phyloP scores from a whole-genome alignment of 495 filamentous ascomycete genomes.

The Penicillium taxi region DNA sequence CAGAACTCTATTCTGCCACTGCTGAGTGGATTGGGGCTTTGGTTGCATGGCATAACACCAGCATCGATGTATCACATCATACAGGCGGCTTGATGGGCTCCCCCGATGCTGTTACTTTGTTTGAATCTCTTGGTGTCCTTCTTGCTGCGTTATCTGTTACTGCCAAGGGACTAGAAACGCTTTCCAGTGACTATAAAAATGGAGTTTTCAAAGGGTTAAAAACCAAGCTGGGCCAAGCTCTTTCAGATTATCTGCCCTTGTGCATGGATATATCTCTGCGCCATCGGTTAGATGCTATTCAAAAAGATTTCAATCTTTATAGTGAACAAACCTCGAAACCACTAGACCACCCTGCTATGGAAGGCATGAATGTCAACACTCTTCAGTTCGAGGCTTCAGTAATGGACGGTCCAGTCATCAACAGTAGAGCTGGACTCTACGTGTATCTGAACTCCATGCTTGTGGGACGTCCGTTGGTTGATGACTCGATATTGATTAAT shows the following conservation, averaged over 20 bases:
- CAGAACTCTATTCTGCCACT: slow-evolving; percentile 26
- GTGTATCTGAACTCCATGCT: slow-evolving; percentile 85
- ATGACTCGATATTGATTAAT: slow-evolving; percentile 67
- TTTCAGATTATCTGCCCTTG: slow-evolving; percentile 37
- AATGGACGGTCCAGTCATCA: slow-evolving; percentile 57
- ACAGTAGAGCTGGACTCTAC: slow-evolving; percentile 84
- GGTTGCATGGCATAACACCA: slow-evolving; percentile 30
- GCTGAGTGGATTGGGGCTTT: slow-evolving; percentile 37
- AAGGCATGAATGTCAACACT: slow-evolving; percentile 37
- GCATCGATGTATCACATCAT: slow-evolving; percentile 21
- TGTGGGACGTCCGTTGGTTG: slow-evolving; percentile 70
- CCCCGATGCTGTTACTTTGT: slow-evolving; percentile 36
- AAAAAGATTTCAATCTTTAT: slow-evolving; percentile 40
- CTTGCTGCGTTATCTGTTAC: slow-evolving; percentile 37
- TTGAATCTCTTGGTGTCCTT: slow-evolving; percentile 39
- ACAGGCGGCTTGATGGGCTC: slow-evolving; percentile 29
- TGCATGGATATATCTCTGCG: slow-evolving; percentile 35
- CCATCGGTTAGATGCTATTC: slow-evolving; percentile 35
- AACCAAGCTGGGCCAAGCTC: slow-evolving; percentile 32
- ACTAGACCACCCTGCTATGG: slow-evolving; percentile 32
- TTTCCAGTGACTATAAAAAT: slow-evolving; percentile 26
- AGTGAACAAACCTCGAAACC: slow-evolving; percentile 29
- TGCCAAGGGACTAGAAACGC: slow-evolving; percentile 29
- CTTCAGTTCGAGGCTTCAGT: slow-evolving; percentile 48
- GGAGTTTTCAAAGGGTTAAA: slow-evolving; percentile 27